Evolutionary conservation across 495 filamentous ascomycete genomes (phyloP).

Genomic region (Darksidea phi): DNA sequence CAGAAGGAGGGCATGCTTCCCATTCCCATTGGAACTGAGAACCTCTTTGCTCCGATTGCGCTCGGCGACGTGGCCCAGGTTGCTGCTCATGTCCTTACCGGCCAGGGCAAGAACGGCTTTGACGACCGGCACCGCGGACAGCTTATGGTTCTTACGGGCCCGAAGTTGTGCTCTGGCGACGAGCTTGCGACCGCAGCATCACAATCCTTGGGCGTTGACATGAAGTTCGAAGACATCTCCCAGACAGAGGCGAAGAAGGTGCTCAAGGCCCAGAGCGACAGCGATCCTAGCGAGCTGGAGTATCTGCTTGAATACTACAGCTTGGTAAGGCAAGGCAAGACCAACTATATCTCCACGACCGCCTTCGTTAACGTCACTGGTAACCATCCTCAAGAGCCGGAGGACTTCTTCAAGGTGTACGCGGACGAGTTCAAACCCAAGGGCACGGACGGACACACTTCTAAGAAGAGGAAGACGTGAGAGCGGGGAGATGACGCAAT

Average conservation of each 20-base stretch:
- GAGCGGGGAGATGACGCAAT: too few relatives aligned
- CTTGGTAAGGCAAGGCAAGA: slow-evolving; percentile 59
- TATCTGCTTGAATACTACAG: slow-evolving; percentile 60
- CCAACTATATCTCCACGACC: slow-evolving; percentile 58
- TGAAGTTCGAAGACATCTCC: slow-evolving; percentile 57
- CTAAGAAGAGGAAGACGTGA: slow-evolving; percentile 40
- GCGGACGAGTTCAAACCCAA: slow-evolving; percentile 49
- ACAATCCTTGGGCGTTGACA: slow-evolving; percentile 49
- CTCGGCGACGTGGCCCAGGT: slow-evolving; percentile 53
- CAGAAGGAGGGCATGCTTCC: slow-evolving; percentile 47
- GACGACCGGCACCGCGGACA: slow-evolving; percentile 56
- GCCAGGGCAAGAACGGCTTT: slow-evolving; percentile 56
- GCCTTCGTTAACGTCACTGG: slow-evolving; percentile 57
- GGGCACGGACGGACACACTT: slow-evolving; percentile 38
- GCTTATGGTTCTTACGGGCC: slow-evolving; percentile 57
- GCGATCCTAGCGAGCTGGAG: slow-evolving; percentile 52
- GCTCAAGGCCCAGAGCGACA: slow-evolving; percentile 46
- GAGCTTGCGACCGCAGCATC: slow-evolving; percentile 54
- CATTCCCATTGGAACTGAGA: slow-evolving; percentile 50
- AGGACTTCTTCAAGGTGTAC: slow-evolving; percentile 56
- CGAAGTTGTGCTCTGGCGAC: slow-evolving; percentile 53
- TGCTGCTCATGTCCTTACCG: slow-evolving; percentile 53
- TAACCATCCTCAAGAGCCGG: slow-evolving; percentile 49
- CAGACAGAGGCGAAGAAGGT: slow-evolving; percentile 53
- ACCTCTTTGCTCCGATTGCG: slow-evolving; percentile 57